Base-by-base conservation (phyloP, 768 basidiomycete genomes). In the Dacryopinax spathularia region DNA sequence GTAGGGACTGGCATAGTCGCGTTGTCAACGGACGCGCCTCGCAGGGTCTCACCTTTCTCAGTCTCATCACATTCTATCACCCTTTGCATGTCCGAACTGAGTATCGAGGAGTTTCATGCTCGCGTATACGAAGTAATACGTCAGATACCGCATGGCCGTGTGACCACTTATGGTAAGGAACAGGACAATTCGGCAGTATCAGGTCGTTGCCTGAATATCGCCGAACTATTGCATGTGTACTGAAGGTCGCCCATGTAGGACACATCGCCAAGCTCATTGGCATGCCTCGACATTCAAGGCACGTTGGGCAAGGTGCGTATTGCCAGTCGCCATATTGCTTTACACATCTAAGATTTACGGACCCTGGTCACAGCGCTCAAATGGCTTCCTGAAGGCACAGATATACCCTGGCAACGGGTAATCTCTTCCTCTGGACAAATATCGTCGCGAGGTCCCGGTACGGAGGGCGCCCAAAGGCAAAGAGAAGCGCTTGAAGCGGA, bases 331-430 rank as follows among this genome's bases (percentile, higher is more conserved):
- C 16, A 34, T 63, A 1, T 18, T 36, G 18, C 7, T 6, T 33
- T 60, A 9, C 20, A 16, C 37, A 36, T 2, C n/a, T 29, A 59
- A 16, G 12, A 18, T 29, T 20, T 43, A 62, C 22, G 36, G 22
- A 9, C 1, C 25, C 33, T 4, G 9, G 15, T 2, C 65, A 91
- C n/a, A n/a, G 89, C 89, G n/a, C 78, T 92, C 60, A 91, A 91
- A 69, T 87, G 84, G 67, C 73, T 91, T 2, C 80, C 82, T 0
- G 79, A 82, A 0, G 78, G 79, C 22, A 85, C 86, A 0, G 84
- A 86, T 6, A 81, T 91, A 1, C 90, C 89, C 0, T 92, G 89
- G 89, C 80, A 91, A 65, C 82, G 89, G 33, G 88, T 91, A 2
- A 77, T 91, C 15, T 79, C 82, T 2, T 78, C 88, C 0, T 79